Base-by-base conservation (phyloP, 371 early-diverging fungal species). In the Sporodiniella umbellata region DNA sequence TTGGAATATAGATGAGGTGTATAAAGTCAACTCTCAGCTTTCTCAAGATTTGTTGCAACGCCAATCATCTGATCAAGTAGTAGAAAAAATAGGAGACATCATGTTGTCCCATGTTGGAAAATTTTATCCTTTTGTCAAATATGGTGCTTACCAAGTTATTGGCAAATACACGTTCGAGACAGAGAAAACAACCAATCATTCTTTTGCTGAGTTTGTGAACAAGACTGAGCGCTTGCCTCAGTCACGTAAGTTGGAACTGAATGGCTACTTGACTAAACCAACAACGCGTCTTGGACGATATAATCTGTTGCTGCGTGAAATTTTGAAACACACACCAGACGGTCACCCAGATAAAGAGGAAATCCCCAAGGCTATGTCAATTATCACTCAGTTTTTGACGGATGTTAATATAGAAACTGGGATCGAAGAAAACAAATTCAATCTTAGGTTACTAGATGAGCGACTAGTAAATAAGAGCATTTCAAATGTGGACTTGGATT, bases 201-300 rank as follows among this genome's bases (percentile, higher is more conserved):
- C 54, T 12, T 87, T 96, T 48, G 79, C 75, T 21, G 75, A 79
- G 54, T 94, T 92, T 67, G 78, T 94, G 12, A 79, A 81, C 61
- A 84, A 78, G 48, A 80, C 81, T 0, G 91, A 92, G 44, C 75
- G 88, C 8, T 53, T 73, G 17, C 90, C 93, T 12, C 85, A 88
- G 60, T 85, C 88, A 38, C 78, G 95, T 19, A 93, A 90, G 58
- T 70, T 95, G 30, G 86, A 86, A 47, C 61, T 90, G 30, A 85
- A 88, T 54, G 85, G 86, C 17, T 96, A 94, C 64, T 62, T 96
- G 51, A 87, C 87, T 0, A 76, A 76, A 23, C 96, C 96, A 2
- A 91, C 93, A 0, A 88, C 93, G 0, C 87, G 95, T 18, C 62
- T 96, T 50, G 96, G 91, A 7, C 79, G 95, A 45, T 97, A 95